Evolutionary conservation across 306 rosid species (phyloP).

Genomic region (Dicorynia guianensis): DNA sequence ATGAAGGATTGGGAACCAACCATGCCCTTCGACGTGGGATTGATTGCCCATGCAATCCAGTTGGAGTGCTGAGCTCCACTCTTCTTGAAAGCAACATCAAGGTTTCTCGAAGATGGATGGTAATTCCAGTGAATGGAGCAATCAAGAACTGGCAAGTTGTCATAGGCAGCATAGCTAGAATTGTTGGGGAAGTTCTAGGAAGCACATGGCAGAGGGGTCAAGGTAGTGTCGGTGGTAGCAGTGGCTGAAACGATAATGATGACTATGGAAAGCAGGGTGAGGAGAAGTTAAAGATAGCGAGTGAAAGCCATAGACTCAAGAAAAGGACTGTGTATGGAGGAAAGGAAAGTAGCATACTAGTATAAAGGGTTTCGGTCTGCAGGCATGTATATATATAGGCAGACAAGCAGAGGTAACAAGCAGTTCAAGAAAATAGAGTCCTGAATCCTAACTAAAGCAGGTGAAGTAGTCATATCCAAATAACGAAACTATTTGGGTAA

Average conservation of each 20-base stretch:
- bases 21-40: constrained; percentile 55
- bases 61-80: not conserved
- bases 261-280: not conserved
- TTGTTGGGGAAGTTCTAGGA: constrained; percentile 18
- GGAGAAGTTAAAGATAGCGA: not conserved
- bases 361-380: too few species aligned
- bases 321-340: not conserved
- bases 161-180: constrained; percentile 28
- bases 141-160: constrained; percentile 36
- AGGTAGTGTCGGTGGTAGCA: too few species aligned
- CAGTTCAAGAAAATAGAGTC: too few species aligned
- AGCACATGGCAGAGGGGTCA: not conserved
- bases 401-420: too few species aligned
- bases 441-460: too few species aligned
- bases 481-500: too few species aligned
- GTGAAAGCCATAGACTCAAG: not conserved
- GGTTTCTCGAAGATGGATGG: not conserved
- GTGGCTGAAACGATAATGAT: not conserved
- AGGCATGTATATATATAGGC: too few species aligned
- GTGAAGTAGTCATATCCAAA: too few species aligned
- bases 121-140: constrained; percentile 49
- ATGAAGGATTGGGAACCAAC: constrained; percentile 50
- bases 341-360: too few species aligned
- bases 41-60: constrained; percentile 62
- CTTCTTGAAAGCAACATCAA: constrained; percentile 47